Evolutionary conservation across 176 grass and related monocot species (phyloP), one percentile per base, ranked within the genome.

Genomic region (Triticum turgidum): DNA sequence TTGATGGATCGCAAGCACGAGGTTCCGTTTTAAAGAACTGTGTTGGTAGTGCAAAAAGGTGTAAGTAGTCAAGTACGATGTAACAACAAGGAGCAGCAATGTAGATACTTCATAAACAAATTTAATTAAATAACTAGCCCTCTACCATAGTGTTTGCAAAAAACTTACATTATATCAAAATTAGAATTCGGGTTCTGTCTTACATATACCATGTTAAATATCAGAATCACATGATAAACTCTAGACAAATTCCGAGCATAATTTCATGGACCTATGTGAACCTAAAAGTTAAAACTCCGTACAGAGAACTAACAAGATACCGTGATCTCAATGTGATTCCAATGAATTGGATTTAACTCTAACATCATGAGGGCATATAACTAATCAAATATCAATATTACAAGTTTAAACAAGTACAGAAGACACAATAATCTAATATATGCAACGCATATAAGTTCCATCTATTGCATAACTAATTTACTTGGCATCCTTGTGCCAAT

Each of bases 21-120:
- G 93, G 93, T 70, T 95, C 93, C 9, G 80, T 93, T 90, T 81
- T 84, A 72, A 95, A 95, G 86, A 95, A 95, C 93, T 95, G 88
- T 76, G 13, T 76, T 58, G 38, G 69, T 47, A 68, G 52, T 32
- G 4, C 84, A 79, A 76, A 81, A 81, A 59, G 0, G 39, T 32
- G 71, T 66, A 64, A 76, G 10, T 63, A 82, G 11, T 70, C 58
- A 86, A 86, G 35, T 17, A 84, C 9, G 12, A 49, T n/a, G 21
- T 25, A 37, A 5, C 21, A 51, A 54, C 30, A 51, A 54, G 51
- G 15, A 52, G 17, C 13, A 52, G 14, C 45, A 54, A 20, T 20
- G 7, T 20, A 11, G 15, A 51, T 76, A 15, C 7, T 54, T 56
- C 2, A 52, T 30, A 18, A 17, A 52, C 30, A 76, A 77, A 58